Evolutionary conservation across 2,329 filamentous ascomycete species (phyloP), one percentile per base, ranked within the genome.

Genomic region (Calonectria fujianensis): DNA sequence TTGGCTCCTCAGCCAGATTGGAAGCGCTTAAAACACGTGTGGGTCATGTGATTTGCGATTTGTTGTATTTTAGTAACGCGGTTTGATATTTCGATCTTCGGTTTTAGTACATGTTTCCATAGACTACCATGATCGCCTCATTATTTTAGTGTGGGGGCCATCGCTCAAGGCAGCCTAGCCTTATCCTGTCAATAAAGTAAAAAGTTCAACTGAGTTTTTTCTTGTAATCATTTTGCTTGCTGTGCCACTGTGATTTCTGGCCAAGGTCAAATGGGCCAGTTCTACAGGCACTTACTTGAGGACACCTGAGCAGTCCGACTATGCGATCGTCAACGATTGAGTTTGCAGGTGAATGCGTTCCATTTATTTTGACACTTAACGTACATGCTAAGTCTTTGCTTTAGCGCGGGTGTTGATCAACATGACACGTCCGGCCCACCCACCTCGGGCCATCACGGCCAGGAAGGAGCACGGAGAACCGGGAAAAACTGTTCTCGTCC

Each of bases 1-100:
- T 4, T 70, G 61, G 32, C 69, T 70, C 35, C 41, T 70, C 48
- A 48, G 48, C 59, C 3, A 70, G 48, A 65, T 70, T 41, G n/a
- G n/a, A 24, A 48, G 41, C 4, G 6, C 61, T 20, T 65, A 50
- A 50, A 50, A 16, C 16, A 41, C 57, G 16, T 41, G 35, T 24
- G 57, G 57, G 57, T 61, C 57, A 24, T 29, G 35, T 61, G 18
- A 29, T 61, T 29, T 61, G 39, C 37, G 39, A 48, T 24, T 9
- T 9, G 18, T n/a, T 41, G 61, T 4, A 20, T 50, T 16, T 65
- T 65, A 4, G n/a, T 5, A 35, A 35, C n/a, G 35, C 32, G 31
- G 31, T 61, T 61, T 37, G 31, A 37, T 32, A 32, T 32, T 50
- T 65, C 16, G 41, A 65, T 65, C 37, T 41, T 41, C 37, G 31